Percentiles rank a stretch among this genome's conserved stretches.
These are phyloP conservation scores for Suhomyces bokatorum DNA, from an alignment of 1,139 yeast genomes.

Conservation along the genomic window DNA sequence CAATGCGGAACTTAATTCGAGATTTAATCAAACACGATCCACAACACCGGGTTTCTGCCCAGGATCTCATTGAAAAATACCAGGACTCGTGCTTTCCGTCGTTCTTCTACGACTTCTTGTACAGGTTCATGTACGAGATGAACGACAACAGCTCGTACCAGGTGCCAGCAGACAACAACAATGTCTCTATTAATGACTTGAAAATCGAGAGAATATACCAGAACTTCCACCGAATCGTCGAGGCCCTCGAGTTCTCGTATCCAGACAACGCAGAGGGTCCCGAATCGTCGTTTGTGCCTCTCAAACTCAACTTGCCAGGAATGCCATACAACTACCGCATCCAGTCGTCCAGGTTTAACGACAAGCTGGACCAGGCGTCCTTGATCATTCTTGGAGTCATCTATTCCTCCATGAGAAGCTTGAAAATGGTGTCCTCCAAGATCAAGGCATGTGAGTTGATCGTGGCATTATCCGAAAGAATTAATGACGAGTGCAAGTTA, in stretches of 20 bases:
- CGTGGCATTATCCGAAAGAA: conserved; percentile 70
- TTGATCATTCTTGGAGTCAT: conserved; percentile 64
- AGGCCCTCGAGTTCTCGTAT: conserved; percentile 48
- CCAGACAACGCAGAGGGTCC: conserved; percentile 11
- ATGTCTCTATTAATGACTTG: conserved; percentile 50
- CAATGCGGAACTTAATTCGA: conserved; percentile 53
- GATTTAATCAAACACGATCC: conserved; percentile 71
- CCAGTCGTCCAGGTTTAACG: conserved; percentile 30
- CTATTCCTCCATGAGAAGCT: conserved; percentile 64
- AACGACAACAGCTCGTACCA: conserved; percentile 27
- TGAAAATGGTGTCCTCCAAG: conserved; percentile 62
- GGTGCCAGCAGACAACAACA: conserved; percentile 21
- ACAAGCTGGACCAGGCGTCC: conserved; percentile 49
- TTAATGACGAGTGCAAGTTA: conserved; percentile 79
- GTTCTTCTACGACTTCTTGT: conserved; percentile 68
- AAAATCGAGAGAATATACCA: conserved; percentile 58
- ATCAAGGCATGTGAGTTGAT: conserved; percentile 75
- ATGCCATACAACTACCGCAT: conserved; percentile 45
- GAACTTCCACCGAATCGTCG: conserved; percentile 54
- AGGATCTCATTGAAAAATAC: conserved; percentile 52
- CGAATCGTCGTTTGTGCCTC: conserved; percentile 25
- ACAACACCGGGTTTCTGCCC: conserved; percentile 54
- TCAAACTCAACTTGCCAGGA: conserved; percentile 53
- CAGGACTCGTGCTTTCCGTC: conserved; percentile 62
- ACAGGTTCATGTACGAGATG: conserved; percentile 57